phyloP scores from a whole-genome alignment of 768 basidiomycete species.

The Xanthoconium purpureum region DNA sequence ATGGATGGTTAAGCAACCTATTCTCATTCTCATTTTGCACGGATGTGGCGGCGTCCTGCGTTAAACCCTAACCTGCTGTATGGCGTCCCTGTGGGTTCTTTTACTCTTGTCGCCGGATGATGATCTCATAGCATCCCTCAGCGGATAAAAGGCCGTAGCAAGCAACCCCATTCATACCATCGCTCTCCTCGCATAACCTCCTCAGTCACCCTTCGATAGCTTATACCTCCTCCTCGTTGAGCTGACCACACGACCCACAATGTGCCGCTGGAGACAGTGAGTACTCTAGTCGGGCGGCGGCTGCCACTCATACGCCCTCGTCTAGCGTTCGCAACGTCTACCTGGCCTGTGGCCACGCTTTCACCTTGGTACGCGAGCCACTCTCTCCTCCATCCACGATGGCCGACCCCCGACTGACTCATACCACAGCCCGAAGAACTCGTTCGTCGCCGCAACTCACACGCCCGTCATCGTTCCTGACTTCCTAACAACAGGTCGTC shows the following conservation, averaged over 20 bases:
- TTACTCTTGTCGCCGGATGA: conserved; percentile 13
- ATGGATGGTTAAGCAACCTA: conserved; percentile 26
- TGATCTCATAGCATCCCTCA: conserved; percentile 26
- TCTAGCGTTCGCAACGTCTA: conserved; percentile 47
- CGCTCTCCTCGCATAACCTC: background rate
- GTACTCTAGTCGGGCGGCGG: conserved; percentile 15
- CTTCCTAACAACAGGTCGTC: conserved; percentile 36
- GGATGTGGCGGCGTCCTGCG: conserved; percentile 21
- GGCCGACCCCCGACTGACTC: conserved; percentile 4
- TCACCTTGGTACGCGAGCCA: conserved; percentile 38
- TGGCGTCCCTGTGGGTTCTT: conserved; percentile 19
- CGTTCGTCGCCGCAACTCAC: conserved; percentile 13
- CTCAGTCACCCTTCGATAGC: conserved; percentile 6
- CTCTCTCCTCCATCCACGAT: background rate
- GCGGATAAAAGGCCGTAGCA: conserved; percentile 28
- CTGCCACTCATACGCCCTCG: background rate
- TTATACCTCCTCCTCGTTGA: background rate
- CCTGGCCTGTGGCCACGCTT: conserved; percentile 45
- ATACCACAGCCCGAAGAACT: conserved; percentile 37
- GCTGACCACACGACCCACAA: conserved; percentile 19
- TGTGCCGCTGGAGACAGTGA: conserved; percentile 58
- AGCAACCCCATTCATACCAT: conserved; percentile 11
- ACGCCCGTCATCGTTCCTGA: conserved; percentile 7
- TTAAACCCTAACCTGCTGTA: conserved; percentile 22
- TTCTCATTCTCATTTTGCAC: conserved; percentile 28